Conservation (phyloP, 805 yeast genomes). For the Nakazawaea populi region DNA sequence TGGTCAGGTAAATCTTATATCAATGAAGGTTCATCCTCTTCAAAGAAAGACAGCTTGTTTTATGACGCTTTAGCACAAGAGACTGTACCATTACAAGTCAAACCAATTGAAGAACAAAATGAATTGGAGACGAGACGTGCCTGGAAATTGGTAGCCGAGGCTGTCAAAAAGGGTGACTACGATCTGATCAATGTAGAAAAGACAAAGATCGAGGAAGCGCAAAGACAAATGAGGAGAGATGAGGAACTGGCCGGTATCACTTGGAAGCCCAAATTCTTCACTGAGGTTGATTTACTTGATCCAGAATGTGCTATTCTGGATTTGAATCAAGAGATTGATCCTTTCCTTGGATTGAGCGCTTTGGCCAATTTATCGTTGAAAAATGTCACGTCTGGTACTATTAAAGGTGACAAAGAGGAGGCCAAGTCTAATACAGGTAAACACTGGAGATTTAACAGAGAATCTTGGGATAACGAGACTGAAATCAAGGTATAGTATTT, state of each 20-base stretch:
- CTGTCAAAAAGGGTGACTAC: slow-evolving; percentile 70
- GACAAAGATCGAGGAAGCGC: slow-evolving; percentile 73
- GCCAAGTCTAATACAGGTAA: slow-evolving; percentile 23
- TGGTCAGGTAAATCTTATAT: slow-evolving; percentile 81
- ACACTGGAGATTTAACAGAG: slow-evolving; percentile 68
- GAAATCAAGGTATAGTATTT: slow-evolving; percentile 41
- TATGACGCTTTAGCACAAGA: slow-evolving; percentile 51
- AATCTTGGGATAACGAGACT: slow-evolving; percentile 50
- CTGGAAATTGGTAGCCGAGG: slow-evolving; percentile 86
- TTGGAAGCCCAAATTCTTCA: slow-evolving; percentile 88
- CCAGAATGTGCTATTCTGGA: slow-evolving; percentile 17
- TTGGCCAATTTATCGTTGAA: slow-evolving; percentile 52
- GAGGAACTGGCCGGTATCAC: slow-evolving; percentile 58
- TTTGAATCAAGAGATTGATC: slow-evolving; percentile 27
- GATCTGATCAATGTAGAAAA: slow-evolving; percentile 72
- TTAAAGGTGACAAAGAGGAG: slow-evolving; percentile 50
- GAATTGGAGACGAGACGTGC: slow-evolving; percentile 82
- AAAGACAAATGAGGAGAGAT: slow-evolving; percentile 71
- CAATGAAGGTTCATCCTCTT: slow-evolving; percentile 43
- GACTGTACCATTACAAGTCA: slow-evolving; percentile 60
- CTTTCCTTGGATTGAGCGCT: slow-evolving; percentile 34
- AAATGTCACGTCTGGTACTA: slow-evolving; percentile 65
- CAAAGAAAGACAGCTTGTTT: slow-evolving; percentile 45
- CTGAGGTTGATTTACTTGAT: slow-evolving; percentile 32
- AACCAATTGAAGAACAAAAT: slow-evolving; percentile 78